phyloP scores from a whole-genome alignment of 2,329 filamentous ascomycete genomes.

The Colletotrichum sp. region DNA sequence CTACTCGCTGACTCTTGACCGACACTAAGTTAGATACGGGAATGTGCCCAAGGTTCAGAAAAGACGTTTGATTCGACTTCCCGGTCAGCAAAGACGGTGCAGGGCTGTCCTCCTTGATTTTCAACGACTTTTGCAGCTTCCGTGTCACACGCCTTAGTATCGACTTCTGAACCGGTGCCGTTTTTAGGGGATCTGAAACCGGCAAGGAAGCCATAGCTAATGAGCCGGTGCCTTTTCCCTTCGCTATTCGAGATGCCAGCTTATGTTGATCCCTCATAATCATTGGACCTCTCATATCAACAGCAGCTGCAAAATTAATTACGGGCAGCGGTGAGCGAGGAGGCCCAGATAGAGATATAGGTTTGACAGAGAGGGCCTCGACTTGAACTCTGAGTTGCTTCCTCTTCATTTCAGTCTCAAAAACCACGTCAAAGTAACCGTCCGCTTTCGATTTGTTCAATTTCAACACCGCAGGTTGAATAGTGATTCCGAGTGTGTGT shows the following conservation, averaged over 20 bases:
- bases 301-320: not conserved
- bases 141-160: not conserved
- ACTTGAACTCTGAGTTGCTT: not conserved
- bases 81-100: not conserved
- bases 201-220: not conserved
- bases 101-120: too few species aligned
- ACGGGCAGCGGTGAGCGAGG: not conserved
- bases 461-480: not conserved
- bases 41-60: not conserved
- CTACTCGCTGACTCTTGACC: not conserved
- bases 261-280: not conserved
- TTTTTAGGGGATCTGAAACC: not conserved
- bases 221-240: not conserved
- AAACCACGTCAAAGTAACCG: not conserved
- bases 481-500: not conserved
- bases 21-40: not conserved
- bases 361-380: not conserved
- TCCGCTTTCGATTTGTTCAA: too few species aligned
- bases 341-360: not conserved
- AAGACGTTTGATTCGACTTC: not conserved
- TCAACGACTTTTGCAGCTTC: not conserved
- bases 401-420: not conserved
- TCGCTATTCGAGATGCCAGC: not conserved
- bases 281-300: not conserved
- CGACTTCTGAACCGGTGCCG: not conserved